Base-by-base conservation (phyloP, 257 asterid species). In the Plantago ovata region DNA sequence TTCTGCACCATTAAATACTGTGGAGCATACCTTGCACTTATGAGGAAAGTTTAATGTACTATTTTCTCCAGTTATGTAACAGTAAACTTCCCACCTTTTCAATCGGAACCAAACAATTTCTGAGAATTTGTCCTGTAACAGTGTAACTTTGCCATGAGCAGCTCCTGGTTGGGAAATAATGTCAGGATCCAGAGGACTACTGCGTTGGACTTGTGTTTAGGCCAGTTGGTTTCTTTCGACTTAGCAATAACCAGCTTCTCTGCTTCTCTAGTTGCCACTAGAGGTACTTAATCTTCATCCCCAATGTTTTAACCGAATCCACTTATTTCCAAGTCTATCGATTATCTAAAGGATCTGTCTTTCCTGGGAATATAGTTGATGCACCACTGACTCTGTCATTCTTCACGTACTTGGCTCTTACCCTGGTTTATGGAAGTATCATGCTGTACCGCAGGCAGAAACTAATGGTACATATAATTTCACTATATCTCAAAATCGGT, bases 351-450 rank as follows among this genome's bases (percentile, higher is more conserved):
- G 70, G 32, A 3, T 24, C 3, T 50, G 28, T n/a, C 23, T 13
- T 50, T 20, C 5, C 10, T 13, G 16, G 22, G n/a, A 11, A 15
- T 21, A 10, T 40, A 57, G 89, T 78, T 56, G 83, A 89, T 48
- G 73, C 89, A 8, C 95, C 96, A 2, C 84, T 89, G 60, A 65
- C 94, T 9, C 49, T 84, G 23, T 78, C 94, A 24, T 81, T 89
- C 72, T 76, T 71, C 36, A 58, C 89, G 10, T 89, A 89, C 68
- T 28, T 70, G 68, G 38, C 75, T 50, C 73, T 85, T 52, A 67
- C 89, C 22, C 10, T 81, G 66, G 84, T 85, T 7, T 89, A 83
- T 53, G 96, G 96, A 53, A 65, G 78, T 53, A 64, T 85, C 45
- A 52, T 83, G 76, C 62, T 83, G 16, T 78, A 79, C 75, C 65